Conservation (phyloP, 2,329 filamentous ascomycete genomes). For the Aureobasidium melanogenum region DNA sequence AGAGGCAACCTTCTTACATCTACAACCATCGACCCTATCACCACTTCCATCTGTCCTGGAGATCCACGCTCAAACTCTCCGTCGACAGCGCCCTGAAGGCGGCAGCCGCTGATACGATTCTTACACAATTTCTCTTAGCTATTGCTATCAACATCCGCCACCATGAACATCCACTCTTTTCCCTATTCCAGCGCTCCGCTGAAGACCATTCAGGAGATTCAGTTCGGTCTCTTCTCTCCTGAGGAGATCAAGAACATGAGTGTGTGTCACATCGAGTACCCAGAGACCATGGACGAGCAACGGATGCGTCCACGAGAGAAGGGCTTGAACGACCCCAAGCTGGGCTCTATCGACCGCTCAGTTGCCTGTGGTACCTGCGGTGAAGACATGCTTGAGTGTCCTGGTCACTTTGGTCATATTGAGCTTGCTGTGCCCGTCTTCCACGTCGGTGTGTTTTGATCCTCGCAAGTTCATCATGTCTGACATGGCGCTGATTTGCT, state of each 20-base stretch:
- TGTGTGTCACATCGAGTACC: conserved; percentile 89
- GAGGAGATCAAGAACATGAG: conserved; percentile 99
- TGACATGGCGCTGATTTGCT: conserved; percentile 22
- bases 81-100: conserved; percentile 3
- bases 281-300: conserved; percentile 99
- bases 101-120: conserved; percentile 1
- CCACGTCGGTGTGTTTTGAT: conserved; percentile 54
- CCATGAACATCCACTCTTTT: conserved; percentile 90
- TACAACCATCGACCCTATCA: background rate
- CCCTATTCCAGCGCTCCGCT: conserved; percentile 88
- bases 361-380: conserved; percentile 95
- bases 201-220: conserved; percentile 97
- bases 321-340: conserved; percentile 88
- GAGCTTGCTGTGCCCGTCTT: conserved; percentile 95
- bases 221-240: conserved; percentile 94
- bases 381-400: conserved; percentile 91
- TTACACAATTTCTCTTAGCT: background rate
- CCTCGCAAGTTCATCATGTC: background rate
- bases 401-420: conserved; percentile 97
- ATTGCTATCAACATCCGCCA: conserved; percentile 32
- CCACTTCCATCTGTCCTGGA: background rate
- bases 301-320: conserved; percentile 82
- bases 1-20: conserved; percentile 3
- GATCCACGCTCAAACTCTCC: background rate
- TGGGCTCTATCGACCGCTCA: conserved; percentile 92